These are phyloP conservation scores for Pneumocystis jirovecii DNA, from an alignment of 1,139 yeast species.

Conservation along the genomic window DNA sequence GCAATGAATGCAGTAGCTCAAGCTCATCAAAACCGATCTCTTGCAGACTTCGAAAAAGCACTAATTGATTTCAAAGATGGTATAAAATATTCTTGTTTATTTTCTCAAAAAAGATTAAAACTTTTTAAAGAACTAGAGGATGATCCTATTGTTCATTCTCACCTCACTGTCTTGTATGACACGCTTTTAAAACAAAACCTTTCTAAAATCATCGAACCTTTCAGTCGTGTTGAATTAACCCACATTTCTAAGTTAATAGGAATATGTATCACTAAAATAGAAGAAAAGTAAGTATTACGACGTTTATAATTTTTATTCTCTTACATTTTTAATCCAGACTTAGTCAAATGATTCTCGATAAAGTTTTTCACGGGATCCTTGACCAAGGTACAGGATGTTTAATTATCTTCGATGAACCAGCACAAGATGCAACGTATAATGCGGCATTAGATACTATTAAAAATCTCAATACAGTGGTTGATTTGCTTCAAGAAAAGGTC, in stretches of 20 bases:
- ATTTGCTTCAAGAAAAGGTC: slow-evolving; percentile 77
- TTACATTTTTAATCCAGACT: slow-evolving; percentile 22
- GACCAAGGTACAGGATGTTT: slow-evolving; percentile 99
- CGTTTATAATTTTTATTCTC: background rate
- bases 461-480: slow-evolving; percentile 78
- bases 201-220: slow-evolving; percentile 89
- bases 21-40: slow-evolving; percentile 78
- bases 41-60: slow-evolving; percentile 77
- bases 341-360: slow-evolving; percentile 91
- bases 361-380: slow-evolving; percentile 83
- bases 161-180: slow-evolving; percentile 84
- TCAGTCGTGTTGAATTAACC: slow-evolving; percentile 80
- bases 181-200: slow-evolving; percentile 83
- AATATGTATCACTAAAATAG: slow-evolving; percentile 74
- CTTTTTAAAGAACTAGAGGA: slow-evolving; percentile 46
- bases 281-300: slow-evolving; percentile 41
- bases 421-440: slow-evolving; percentile 76
- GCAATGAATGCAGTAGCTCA: slow-evolving; percentile 90
- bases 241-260: slow-evolving; percentile 84
- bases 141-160: slow-evolving; percentile 81
- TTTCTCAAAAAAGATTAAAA: background rate
- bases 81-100: background rate
- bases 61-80: slow-evolving; percentile 45
- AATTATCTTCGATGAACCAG: slow-evolving; percentile 78
- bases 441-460: slow-evolving; percentile 76